phyloP scores from a whole-genome alignment of 1,139 yeast genomes.

The Yamadazyma songkhlaensis region DNA sequence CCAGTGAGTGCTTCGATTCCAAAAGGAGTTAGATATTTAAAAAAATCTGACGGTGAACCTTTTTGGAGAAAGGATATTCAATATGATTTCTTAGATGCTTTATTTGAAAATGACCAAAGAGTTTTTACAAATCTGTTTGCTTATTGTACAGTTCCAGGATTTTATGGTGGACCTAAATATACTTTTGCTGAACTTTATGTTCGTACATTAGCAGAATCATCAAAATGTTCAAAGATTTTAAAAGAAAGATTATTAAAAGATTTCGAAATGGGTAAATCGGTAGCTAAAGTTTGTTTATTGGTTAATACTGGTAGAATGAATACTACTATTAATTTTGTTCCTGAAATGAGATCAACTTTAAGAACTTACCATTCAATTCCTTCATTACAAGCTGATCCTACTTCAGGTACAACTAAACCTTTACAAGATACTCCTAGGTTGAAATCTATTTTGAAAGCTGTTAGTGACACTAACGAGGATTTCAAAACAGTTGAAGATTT shows the following conservation, averaged over 20 bases:
- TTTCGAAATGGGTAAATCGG: slow-evolving; percentile 62
- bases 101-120: slow-evolving; percentile 60
- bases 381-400: slow-evolving; percentile 69
- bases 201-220: slow-evolving; percentile 76
- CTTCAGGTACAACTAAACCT: slow-evolving; percentile 57
- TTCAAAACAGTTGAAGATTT: slow-evolving; percentile 48
- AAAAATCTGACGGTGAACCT: slow-evolving; percentile 90
- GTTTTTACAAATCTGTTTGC: slow-evolving; percentile 67
- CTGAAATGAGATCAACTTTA: slow-evolving; percentile 93
- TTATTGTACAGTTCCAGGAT: slow-evolving; percentile 30
- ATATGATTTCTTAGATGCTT: slow-evolving; percentile 64
- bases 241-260: slow-evolving; percentile 72
- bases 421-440: slow-evolving; percentile 93
- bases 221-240: slow-evolving; percentile 79
- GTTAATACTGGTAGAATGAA: slow-evolving; percentile 94
- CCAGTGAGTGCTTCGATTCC: slow-evolving; percentile 19
- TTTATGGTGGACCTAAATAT: slow-evolving; percentile 45
- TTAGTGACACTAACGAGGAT: slow-evolving; percentile 48
- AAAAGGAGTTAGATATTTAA: slow-evolving; percentile 51
- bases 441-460: slow-evolving; percentile 83
- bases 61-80: slow-evolving; percentile 88
- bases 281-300: slow-evolving; percentile 78
- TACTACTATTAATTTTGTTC: slow-evolving; percentile 91
- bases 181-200: slow-evolving; percentile 87
- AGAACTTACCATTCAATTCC: slow-evolving; percentile 95